Conservation (phyloP, 768 basidiomycete species). For the Hemileccinum rubropunctum region DNA sequence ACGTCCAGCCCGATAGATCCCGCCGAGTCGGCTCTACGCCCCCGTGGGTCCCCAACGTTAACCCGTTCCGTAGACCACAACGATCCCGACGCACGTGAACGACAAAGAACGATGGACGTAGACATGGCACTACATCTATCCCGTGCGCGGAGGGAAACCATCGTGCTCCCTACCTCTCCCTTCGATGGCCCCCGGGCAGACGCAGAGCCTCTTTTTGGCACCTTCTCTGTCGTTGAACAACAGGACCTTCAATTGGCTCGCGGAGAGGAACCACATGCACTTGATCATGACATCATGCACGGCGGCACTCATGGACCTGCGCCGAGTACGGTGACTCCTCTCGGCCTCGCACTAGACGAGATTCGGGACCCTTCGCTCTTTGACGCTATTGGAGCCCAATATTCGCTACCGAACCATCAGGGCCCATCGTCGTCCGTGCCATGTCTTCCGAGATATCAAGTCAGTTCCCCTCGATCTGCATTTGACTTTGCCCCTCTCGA, state of each 20-base stretch:
- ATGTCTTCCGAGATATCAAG: constrained; percentile 69
- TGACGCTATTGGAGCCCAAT: constrained; percentile 20
- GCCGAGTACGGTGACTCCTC: constrained; percentile 10
- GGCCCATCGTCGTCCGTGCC: constrained; percentile 33
- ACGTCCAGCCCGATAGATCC: constrained; percentile 40
- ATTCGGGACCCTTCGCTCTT: constrained; percentile 51
- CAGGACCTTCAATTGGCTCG: constrained; percentile 43
- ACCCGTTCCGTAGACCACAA: constrained; percentile 61
- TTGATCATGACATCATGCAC: constrained; percentile 12
- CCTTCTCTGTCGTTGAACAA: constrained; percentile 49
- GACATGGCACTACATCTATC: constrained; percentile 87
- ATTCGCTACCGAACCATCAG: constrained; percentile 27
- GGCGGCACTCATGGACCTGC: constrained; percentile 2
- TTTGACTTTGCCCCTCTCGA: constrained; percentile 82
- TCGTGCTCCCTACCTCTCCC: constrained; percentile 38
- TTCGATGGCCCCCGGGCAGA: constrained; percentile 31
- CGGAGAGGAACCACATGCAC: constrained; percentile 23
- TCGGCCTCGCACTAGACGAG: constrained; percentile 39
- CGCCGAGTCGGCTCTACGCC: constrained; percentile 38
- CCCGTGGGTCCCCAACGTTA: constrained; percentile 62
- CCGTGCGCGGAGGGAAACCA: constrained; percentile 64
- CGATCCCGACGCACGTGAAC: constrained; percentile 75
- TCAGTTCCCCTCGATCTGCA: constrained; percentile 48
- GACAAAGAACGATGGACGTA: constrained; percentile 91
- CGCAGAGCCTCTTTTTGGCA: constrained; percentile 35